Evolutionary conservation across 306 rosid genomes (phyloP).

Genomic region (Lotus japonicus): DNA sequence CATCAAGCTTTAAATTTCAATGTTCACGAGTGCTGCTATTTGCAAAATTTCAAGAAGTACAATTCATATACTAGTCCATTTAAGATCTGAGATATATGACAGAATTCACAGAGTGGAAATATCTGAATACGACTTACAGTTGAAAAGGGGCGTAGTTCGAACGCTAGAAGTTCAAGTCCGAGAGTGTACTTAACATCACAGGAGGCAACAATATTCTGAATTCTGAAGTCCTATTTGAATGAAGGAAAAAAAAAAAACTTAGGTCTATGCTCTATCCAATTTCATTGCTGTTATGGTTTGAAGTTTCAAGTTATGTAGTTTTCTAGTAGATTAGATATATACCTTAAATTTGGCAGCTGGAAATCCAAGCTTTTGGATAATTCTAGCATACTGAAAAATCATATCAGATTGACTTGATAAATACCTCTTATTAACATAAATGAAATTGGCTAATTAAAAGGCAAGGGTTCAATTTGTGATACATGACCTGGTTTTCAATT

Average conservation of each 20-base stretch:
- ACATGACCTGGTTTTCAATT: not conserved
- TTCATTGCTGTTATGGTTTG: not conserved
- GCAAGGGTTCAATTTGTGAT: not conserved
- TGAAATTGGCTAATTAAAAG: not conserved
- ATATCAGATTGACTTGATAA: constrained; percentile 8
- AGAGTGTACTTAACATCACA: constrained; percentile 66
- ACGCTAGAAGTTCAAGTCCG: constrained; percentile 56
- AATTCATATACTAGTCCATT: too few species aligned
- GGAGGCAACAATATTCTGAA: constrained; percentile 73
- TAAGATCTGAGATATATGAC: not conserved
- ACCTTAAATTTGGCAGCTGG: constrained; percentile 61
- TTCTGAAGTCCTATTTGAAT: constrained; percentile 48
- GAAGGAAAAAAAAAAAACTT: not conserved
- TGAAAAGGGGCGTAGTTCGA: constrained; percentile 27
- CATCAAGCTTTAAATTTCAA: not conserved
- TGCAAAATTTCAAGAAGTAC: too few species aligned
- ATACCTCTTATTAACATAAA: not conserved
- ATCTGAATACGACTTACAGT: not conserved
- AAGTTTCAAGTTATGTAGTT: not conserved
- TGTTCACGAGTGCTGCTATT: too few species aligned
- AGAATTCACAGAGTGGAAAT: not conserved
- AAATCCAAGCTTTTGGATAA: constrained; percentile 64
- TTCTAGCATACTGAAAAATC: constrained; percentile 57
- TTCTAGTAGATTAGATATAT: not conserved
- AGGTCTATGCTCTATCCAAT: not conserved